Percentiles rank a stretch among this genome's conserved stretches.
These are phyloP conservation scores for Penicillium sp. DNA, from an alignment of 2,329 filamentous ascomycete species.

Conservation along the genomic window DNA sequence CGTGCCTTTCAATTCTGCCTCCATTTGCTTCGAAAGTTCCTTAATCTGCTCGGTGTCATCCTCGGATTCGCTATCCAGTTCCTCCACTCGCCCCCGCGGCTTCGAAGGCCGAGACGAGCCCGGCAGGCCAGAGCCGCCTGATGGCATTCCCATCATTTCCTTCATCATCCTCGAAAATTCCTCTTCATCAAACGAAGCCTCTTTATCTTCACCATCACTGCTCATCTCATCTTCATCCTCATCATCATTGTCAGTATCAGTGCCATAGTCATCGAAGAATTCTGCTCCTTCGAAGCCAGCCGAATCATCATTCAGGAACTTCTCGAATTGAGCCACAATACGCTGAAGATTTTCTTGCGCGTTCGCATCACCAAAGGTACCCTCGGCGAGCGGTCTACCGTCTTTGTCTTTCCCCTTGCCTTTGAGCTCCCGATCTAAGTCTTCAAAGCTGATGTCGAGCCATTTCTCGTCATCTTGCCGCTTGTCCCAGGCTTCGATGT, in stretches of 20 bases:
- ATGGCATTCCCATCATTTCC: constrained; percentile 71
- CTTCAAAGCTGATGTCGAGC: constrained; percentile 83
- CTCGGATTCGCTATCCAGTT: constrained; percentile 43
- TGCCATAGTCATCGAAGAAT: constrained; percentile 59
- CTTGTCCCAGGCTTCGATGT: constrained; percentile 62
- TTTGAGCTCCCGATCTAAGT: constrained; percentile 73
- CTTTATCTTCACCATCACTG: constrained; percentile 62
- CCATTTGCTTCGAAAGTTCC: constrained; percentile 40
- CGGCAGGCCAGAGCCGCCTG: too few species aligned
- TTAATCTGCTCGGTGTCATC: constrained; percentile 53
- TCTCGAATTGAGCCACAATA: constrained; percentile 84
- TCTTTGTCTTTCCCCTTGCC: constrained; percentile 42
- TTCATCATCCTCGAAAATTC: constrained; percentile 82
- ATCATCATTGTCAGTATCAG: constrained; percentile 50
- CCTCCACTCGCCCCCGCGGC: constrained; percentile 36
- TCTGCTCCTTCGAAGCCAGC: constrained; percentile 73
- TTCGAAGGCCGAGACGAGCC: too few species aligned
- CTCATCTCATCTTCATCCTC: constrained; percentile 48
- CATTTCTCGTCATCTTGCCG: constrained; percentile 75
- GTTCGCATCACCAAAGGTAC: constrained; percentile 38
- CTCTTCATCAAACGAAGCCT: constrained; percentile 71
- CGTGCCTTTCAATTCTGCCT: constrained; percentile 40
- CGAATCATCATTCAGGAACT: constrained; percentile 76
- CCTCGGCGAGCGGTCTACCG: too few species aligned
- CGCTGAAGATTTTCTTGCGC: constrained; percentile 60